phyloP scores from a whole-genome alignment of 2,329 filamentous ascomycete genomes.

The Phialophora tarda region DNA sequence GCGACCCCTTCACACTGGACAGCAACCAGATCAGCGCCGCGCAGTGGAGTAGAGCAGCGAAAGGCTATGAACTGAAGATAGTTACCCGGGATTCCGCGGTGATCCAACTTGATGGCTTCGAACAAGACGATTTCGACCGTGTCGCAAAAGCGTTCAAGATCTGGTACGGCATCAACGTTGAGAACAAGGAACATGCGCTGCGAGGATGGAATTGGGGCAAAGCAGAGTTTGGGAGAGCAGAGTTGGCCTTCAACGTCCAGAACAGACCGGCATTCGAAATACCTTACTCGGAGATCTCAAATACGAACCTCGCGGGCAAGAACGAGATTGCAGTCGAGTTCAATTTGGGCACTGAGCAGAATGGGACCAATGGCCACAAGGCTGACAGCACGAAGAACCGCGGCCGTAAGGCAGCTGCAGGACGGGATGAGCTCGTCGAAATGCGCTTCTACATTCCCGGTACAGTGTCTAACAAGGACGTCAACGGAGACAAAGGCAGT shows the following conservation, averaged over 20 bases:
- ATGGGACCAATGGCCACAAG: conserved; percentile 73
- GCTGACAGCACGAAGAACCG: conserved; percentile 73
- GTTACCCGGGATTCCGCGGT: conserved; percentile 81
- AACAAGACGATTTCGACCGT: conserved; percentile 91
- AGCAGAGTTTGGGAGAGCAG: conserved; percentile 92
- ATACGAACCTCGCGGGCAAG: conserved; percentile 95
- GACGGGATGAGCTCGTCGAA: conserved; percentile 91
- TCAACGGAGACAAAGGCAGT: conserved; percentile 65
- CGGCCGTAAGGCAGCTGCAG: conserved; percentile 87
- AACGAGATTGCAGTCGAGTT: conserved; percentile 98
- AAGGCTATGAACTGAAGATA: conserved; percentile 93
- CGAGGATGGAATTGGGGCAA: conserved; percentile 99
- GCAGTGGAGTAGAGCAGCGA: conserved; percentile 92
- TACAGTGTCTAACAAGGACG: conserved; percentile 73
- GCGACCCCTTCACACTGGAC: conserved; percentile 90
- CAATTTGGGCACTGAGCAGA: conserved; percentile 74
- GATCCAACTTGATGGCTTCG: conserved; percentile 93
- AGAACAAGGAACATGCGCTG: conserved; percentile 90
- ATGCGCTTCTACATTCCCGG: conserved; percentile 99
- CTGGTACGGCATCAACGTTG: conserved; percentile 93
- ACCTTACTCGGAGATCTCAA: conserved; percentile 95
- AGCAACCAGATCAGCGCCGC: conserved; percentile 81
- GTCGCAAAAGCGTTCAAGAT: conserved; percentile 93
- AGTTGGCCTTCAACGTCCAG: conserved; percentile 94
- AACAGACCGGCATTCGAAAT: conserved; percentile 97